Evolutionary conservation across 2,329 filamentous ascomycete species (phyloP), one percentile per base, ranked within the genome.

Genomic region (Colletotrichum tanaceti): DNA sequence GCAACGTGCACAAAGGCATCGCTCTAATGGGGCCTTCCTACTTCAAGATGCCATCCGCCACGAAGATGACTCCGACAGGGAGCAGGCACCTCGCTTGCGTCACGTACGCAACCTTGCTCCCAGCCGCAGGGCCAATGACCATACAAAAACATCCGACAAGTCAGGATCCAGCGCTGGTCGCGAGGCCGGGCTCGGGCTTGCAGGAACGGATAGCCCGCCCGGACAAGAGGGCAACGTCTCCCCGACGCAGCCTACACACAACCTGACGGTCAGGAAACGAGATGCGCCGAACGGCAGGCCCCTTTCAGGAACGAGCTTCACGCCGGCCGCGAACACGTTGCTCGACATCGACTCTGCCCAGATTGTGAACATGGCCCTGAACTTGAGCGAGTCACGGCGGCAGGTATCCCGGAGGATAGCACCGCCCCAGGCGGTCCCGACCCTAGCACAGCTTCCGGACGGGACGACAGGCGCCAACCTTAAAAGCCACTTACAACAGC

Each of bases 351-450:
- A 98, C 75, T 91, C 94, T 9, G 89, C 91, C 4, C 93, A 97
- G 78, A 97, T 98, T 71, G 93, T 98, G 49, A 94, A 94, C 75
- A 92, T 98, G 87, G 95, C 95, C 1, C 81, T 98, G 73, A 96
- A 91, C 72, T 80, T 98, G 58, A 97, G 92, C 81, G 93, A 98
- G 78, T 93, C 91, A 75, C 88, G 89, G 72, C 88, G 89, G 75
- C 85, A 85, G 79, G 92, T 84, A 70, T 88, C 81, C 78, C 87
- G 83, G 79, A 86, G 82, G 78, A 89, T 77, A 77, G 85, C 79
- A 72, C 87, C 75, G 63, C 88, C 76, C 75, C 86, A 78, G 63
- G 82, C 81, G 43, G 87, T 80, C 38, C 87, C 83, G 54, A 83
- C 80, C 47, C 81, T 86, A 62, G 81, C 83, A 5, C 86, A 87